phyloP scores from a whole-genome alignment of 148 eudicot genomes.

The Polygonum maritimum region DNA sequence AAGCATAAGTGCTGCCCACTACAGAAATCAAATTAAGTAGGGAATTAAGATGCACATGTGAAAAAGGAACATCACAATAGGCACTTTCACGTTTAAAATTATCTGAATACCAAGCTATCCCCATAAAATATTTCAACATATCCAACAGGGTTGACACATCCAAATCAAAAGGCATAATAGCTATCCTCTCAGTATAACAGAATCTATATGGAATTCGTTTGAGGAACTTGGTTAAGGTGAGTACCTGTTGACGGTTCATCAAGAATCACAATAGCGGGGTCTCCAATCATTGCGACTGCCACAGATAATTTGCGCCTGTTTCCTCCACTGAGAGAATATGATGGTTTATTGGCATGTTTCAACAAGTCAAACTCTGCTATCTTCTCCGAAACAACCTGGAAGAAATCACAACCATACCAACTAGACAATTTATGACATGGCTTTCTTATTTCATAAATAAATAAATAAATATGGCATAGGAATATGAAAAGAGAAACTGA shows the following conservation, averaged over 20 bases:
- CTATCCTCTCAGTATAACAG: not conserved
- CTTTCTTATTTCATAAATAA: not conserved
- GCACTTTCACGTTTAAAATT: not conserved
- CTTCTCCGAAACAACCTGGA: constrained; percentile 82
- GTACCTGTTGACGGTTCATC: constrained; percentile 98
- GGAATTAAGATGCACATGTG: not conserved
- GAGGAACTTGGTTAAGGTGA: not conserved
- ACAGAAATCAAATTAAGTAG: not conserved
- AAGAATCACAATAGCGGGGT: constrained; percentile 92
- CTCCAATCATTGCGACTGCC: constrained; percentile 98
- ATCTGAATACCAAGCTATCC: not conserved
- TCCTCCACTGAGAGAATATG: constrained; percentile 87
- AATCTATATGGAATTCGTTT: not conserved
- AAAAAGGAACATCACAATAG: not conserved
- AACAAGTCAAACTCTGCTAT: constrained; percentile 80
- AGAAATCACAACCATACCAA: constrained; percentile 4
- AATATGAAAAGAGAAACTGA: not conserved
- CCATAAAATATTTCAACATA: not conserved
- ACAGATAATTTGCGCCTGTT: constrained; percentile 96
- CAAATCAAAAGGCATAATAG: not conserved
- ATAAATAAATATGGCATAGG: not conserved
- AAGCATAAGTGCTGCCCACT: not conserved
- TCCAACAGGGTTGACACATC: not conserved
- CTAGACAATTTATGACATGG: constrained; percentile 1
- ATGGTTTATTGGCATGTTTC: constrained; percentile 80